Percentiles rank a stretch among this genome's conserved stretches.
phyloP scores from a whole-genome alignment of 2,329 filamentous ascomycete species.

The Magnaporthiopsis poae region DNA sequence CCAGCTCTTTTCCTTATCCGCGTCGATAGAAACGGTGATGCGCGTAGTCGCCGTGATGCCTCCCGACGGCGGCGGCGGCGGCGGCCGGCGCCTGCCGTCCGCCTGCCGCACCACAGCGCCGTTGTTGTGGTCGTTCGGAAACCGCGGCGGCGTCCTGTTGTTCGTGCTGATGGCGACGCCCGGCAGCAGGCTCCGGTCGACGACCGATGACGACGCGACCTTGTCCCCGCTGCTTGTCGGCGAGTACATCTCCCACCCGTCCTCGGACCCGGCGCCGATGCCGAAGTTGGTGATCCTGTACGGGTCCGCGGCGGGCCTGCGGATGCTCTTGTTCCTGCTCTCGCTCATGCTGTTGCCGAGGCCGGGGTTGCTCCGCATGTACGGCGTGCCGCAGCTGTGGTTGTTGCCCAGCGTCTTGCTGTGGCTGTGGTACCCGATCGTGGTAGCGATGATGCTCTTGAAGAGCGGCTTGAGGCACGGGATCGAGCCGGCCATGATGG shows the following conservation, averaged over 20 bases:
- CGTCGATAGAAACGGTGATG: not conserved
- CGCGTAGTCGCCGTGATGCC: not conserved
- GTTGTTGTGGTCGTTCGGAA: not conserved
- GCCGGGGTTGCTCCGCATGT: not conserved
- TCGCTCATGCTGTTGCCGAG: not conserved
- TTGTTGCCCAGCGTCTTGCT: not conserved
- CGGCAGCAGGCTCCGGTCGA: not conserved
- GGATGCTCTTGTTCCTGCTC: no score
- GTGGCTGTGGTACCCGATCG: slow-evolving; percentile 1
- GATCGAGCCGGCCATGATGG: slow-evolving; percentile 26
- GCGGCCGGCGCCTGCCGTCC: not conserved
- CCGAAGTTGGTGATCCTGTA: not conserved
- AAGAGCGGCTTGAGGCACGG: slow-evolving; percentile 20
- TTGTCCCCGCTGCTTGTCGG: not conserved
- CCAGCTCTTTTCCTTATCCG: slow-evolving; percentile 1
- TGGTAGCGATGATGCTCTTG: slow-evolving; percentile 1
- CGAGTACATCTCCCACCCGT: not conserved
- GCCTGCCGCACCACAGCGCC: not conserved
- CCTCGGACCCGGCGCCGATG: not conserved
- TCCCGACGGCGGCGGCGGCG: no score
- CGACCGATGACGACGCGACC: no score
- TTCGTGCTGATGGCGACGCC: not conserved
- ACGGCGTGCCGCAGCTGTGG: slow-evolving; percentile 1
- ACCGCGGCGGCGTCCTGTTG: not conserved
- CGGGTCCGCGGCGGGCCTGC: not conserved